Percentiles rank a stretch among this genome's conserved stretches.
Evolutionary conservation across 805 yeast species (phyloP).

Genomic region (Saturnispora halmiae): DNA sequence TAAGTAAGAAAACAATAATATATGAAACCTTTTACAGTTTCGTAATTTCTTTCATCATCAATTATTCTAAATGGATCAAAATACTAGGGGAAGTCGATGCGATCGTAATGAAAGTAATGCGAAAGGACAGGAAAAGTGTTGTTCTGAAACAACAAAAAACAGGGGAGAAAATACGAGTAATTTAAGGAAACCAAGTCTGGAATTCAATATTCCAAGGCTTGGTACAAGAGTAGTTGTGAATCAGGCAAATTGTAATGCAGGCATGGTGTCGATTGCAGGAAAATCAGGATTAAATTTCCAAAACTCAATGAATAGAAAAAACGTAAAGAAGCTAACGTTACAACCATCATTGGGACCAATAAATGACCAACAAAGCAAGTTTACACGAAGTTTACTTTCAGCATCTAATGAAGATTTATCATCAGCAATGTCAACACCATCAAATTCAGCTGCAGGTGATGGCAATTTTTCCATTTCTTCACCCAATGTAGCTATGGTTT

Average conservation of each 20-base stretch:
- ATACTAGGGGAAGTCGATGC: background rate
- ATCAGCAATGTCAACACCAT: conserved; percentile 1
- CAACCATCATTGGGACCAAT: conserved; percentile 9
- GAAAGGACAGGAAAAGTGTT: too few species aligned
- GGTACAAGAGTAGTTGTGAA: conserved; percentile 8
- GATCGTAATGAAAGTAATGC: too few species aligned
- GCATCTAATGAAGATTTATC: conserved; percentile 3
- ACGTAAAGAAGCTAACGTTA: conserved; percentile 48
- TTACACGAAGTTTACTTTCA: background rate
- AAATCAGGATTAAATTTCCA: conserved; percentile 12
- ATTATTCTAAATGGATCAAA: background rate
- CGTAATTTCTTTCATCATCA: background rate
- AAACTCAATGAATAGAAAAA: conserved; percentile 46
- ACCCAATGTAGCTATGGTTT: background rate
- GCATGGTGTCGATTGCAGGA: conserved; percentile 13
- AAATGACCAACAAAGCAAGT: background rate
- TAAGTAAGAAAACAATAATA: background rate
- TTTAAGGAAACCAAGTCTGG: background rate
- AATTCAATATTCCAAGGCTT: background rate
- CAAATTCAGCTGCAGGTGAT: background rate
- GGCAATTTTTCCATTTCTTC: conserved; percentile 2
- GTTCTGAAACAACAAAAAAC: too few species aligned
- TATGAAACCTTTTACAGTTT: background rate
- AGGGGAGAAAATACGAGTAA: background rate
- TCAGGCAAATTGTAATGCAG: conserved; percentile 9